A percentile compares a stretch with the other conserved stretches of the same genome.
These are phyloP conservation scores for Penicillium decumbens DNA, from an alignment of 2,329 filamentous ascomycete species.

Conservation along the genomic window DNA sequence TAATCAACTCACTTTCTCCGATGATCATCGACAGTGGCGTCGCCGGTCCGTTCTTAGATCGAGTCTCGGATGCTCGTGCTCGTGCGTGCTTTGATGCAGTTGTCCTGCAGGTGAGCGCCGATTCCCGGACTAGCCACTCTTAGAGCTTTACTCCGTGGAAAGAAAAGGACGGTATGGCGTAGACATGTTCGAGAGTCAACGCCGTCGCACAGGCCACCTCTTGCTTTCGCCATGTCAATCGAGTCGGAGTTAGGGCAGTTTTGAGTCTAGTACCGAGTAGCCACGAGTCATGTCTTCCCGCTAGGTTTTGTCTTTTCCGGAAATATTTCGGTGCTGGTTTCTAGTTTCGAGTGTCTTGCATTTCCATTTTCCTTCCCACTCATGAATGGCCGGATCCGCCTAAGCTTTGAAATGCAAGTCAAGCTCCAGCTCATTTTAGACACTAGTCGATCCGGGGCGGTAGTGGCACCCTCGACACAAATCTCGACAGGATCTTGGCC, in stretches of 20 bases:
- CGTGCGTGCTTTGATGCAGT: neutral
- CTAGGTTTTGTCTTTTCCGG: neutral
- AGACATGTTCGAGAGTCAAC: too few relatives aligned
- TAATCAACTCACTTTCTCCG: neutral
- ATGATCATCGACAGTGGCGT: neutral
- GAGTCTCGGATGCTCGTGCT: neutral
- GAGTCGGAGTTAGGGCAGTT: neutral
- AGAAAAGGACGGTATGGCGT: too few relatives aligned
- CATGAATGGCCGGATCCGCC: neutral
- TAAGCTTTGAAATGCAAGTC: neutral
- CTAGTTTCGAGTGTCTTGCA: neutral
- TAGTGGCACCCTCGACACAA: conserved; percentile 20
- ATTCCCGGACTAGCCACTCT: neutral
- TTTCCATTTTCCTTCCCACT: neutral
- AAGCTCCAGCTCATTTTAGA: neutral
- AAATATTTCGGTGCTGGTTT: neutral
- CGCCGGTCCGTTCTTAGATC: neutral
- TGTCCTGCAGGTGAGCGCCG: neutral
- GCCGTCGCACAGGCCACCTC: conserved; percentile 16
- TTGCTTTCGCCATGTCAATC: conserved; percentile 13
- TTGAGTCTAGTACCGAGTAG: neutral
- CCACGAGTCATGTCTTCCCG: neutral
- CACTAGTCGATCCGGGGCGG: conserved; percentile 26
- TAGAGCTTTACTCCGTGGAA: neutral
- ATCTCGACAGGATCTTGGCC: conserved; percentile 15